Percentiles rank a stretch among this genome's conserved stretches.
These are phyloP conservation scores for Ascocoryne sarcoides DNA, from an alignment of 2,329 filamentous ascomycete species.

Conservation along the genomic window DNA sequence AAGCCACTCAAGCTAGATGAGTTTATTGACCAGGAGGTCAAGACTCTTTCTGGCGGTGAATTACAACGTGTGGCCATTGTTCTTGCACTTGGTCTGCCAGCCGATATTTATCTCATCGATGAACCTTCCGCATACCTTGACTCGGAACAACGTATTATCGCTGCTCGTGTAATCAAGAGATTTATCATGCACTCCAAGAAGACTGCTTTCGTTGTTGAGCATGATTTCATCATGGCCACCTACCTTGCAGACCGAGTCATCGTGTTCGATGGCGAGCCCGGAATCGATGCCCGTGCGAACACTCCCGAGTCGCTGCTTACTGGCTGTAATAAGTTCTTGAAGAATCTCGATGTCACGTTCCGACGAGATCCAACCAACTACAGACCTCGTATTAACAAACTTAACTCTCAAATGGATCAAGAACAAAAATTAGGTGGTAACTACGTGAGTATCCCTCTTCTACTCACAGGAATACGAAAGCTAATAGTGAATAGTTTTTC, in stretches of 20 bases:
- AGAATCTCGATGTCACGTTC: slow-evolving; percentile 97
- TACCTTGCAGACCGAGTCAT: slow-evolving; percentile 86
- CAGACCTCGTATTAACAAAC: slow-evolving; percentile 97
- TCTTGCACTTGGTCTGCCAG: slow-evolving; percentile 86
- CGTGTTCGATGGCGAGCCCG: slow-evolving; percentile 92
- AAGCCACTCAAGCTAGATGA: slow-evolving; percentile 99
- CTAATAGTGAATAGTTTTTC: slow-evolving; percentile 64
- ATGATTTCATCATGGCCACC: slow-evolving; percentile 97
- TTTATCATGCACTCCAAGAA: slow-evolving; percentile 99
- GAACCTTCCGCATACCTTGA: slow-evolving; percentile 97
- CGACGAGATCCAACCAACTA: slow-evolving; percentile 93
- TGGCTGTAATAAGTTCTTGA: slow-evolving; percentile 89
- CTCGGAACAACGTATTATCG: slow-evolving; percentile 97
- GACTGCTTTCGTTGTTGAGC: slow-evolving; percentile 97
- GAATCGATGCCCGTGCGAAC: slow-evolving; percentile 80
- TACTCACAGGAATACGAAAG: neutral
- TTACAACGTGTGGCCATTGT: slow-evolving; percentile 98
- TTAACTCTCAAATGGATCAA: slow-evolving; percentile 89
- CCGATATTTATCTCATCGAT: slow-evolving; percentile 97
- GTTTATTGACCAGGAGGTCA: slow-evolving; percentile 99
- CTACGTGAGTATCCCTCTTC: slow-evolving; percentile 53
- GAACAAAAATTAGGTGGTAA: slow-evolving; percentile 93
- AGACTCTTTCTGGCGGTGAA: slow-evolving; percentile 98
- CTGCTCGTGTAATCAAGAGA: slow-evolving; percentile 94
- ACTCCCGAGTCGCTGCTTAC: slow-evolving; percentile 84